Conservation (phyloP, 768 basidiomycete genomes). For the Amanita molliuscula region DNA sequence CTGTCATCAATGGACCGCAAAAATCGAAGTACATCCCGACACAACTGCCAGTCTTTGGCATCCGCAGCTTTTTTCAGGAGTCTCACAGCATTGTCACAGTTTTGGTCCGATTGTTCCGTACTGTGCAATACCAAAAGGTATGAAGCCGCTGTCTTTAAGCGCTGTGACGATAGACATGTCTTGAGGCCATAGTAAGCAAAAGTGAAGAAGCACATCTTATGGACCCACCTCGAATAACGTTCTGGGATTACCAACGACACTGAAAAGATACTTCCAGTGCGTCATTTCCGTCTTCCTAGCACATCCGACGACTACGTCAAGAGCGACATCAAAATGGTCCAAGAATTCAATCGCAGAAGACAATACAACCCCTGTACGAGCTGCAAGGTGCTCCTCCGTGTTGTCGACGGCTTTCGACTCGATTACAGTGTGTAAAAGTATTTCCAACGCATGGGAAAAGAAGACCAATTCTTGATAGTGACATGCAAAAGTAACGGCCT, state of each 20-base stretch:
- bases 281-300: slow-evolving; percentile 95
- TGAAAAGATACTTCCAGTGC: slow-evolving; percentile 82
- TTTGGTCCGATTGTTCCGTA: slow-evolving; percentile 79
- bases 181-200: slow-evolving; percentile 17
- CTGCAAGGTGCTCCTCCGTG: slow-evolving; percentile 18
- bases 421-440: slow-evolving; percentile 86
- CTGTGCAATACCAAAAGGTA: slow-evolving; percentile 92
- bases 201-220: neutral
- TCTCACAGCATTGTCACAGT: slow-evolving; percentile 70
- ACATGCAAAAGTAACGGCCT: slow-evolving; percentile 79
- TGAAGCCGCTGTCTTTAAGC: slow-evolving; percentile 81
- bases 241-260: slow-evolving; percentile 84
- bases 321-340: slow-evolving; percentile 84
- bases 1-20: slow-evolving; percentile 87
- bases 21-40: slow-evolving; percentile 87
- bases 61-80: slow-evolving; percentile 69
- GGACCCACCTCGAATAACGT: slow-evolving; percentile 73
- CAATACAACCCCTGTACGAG: slow-evolving; percentile 34
- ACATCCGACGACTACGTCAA: slow-evolving; percentile 93
- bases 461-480: slow-evolving; percentile 85
- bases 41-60: slow-evolving; percentile 81
- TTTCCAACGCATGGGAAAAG: slow-evolving; percentile 90
- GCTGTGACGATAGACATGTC: slow-evolving; percentile 64
- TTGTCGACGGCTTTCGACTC: slow-evolving; percentile 60
- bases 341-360: slow-evolving; percentile 77